phyloP scores from a whole-genome alignment of 495 filamentous ascomycete species.

The Rusavskia elegans region DNA sequence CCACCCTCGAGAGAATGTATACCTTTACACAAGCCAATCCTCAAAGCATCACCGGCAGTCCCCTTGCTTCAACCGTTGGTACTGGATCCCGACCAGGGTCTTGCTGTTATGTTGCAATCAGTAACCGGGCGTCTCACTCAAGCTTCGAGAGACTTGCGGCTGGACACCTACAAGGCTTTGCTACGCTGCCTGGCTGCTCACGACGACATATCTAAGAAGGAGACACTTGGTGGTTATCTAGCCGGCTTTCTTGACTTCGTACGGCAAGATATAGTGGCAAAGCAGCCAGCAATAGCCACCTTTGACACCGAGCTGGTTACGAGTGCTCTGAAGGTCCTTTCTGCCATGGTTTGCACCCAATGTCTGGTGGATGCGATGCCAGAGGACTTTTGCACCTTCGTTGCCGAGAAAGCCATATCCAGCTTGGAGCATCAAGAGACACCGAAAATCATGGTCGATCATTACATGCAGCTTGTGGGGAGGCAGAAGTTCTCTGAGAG shows the following conservation, averaged over 20 bases:
- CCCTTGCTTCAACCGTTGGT: slow-evolving; percentile 15
- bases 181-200: slow-evolving; percentile 61
- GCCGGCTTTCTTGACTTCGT: slow-evolving; percentile 60
- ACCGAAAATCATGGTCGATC: slow-evolving; percentile 62
- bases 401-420: slow-evolving; percentile 62
- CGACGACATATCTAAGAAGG: slow-evolving; percentile 53
- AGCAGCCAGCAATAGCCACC: slow-evolving; percentile 27
- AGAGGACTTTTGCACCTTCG: slow-evolving; percentile 60
- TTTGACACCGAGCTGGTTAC: slow-evolving; percentile 49
- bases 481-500: slow-evolving; percentile 61
- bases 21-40: slow-evolving; percentile 68
- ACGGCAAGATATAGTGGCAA: slow-evolving; percentile 53
- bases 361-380: slow-evolving; percentile 46
- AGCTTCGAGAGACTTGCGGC: slow-evolving; percentile 43
- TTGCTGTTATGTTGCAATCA: slow-evolving; percentile 72
- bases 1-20: slow-evolving; percentile 41
- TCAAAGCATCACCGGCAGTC: slow-evolving; percentile 43
- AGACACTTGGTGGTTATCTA: slow-evolving; percentile 60
- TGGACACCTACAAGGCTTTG: slow-evolving; percentile 79
- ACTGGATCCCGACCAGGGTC: slow-evolving; percentile 25
- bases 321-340: slow-evolving; percentile 59
- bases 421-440: slow-evolving; percentile 44
- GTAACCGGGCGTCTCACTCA: slow-evolving; percentile 62
- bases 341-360: slow-evolving; percentile 52
- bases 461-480: slow-evolving; percentile 61